Base-by-base conservation (phyloP, 2,329 filamentous ascomycete genomes). In the Cryphonectria carpinicola region DNA sequence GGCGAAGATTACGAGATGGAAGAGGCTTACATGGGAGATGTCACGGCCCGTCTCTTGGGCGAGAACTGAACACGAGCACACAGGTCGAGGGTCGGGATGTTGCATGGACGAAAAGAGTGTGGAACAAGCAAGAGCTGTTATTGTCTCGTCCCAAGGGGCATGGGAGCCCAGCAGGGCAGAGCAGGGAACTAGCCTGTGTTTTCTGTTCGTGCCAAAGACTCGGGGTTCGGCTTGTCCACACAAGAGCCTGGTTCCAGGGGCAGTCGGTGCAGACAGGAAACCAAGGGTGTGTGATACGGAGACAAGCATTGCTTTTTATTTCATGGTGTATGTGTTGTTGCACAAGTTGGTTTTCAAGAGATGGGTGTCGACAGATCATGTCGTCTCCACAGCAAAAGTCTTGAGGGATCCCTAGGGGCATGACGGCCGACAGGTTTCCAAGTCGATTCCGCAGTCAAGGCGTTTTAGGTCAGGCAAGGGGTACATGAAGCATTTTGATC, bases 1-100 rank as follows among this genome's bases (percentile, higher is more conserved):
- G 94, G 94, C 0, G 85, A 91, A 74, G 92, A 96, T 78, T 96
- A 97, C 79, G 90, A 93, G 76, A 84, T 97, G n/a, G 93, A 97
- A 78, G 93, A 96, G 76, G 94, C 91, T 1, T 95, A 94, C 75
- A 93, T 97, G 88, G 94, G 93, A 4, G 94, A 97, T 75, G 91
- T 98, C 73, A 97, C 93, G 0, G 93, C 94, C 25, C 87, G 92
- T 70, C 87, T 98, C 8, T 89, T 98, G 46, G 93, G 93, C 52
- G 95, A 98, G 81, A 87, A 89, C 78, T 91, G 60, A 68, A 17
- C 32, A 25, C 25, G 5, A 4, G 32, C 39, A n/a, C 14, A 25
- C 62, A 28, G 22, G 17, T 14, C 10, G 63, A 25, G 19, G 17
- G 28, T 37, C 17, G 6, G 63, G 35, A n/a, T 19, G 19, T 54